Evolutionary conservation across 2,329 filamentous ascomycete genomes (phyloP).

Genomic region (Botrytis tulipae): DNA sequence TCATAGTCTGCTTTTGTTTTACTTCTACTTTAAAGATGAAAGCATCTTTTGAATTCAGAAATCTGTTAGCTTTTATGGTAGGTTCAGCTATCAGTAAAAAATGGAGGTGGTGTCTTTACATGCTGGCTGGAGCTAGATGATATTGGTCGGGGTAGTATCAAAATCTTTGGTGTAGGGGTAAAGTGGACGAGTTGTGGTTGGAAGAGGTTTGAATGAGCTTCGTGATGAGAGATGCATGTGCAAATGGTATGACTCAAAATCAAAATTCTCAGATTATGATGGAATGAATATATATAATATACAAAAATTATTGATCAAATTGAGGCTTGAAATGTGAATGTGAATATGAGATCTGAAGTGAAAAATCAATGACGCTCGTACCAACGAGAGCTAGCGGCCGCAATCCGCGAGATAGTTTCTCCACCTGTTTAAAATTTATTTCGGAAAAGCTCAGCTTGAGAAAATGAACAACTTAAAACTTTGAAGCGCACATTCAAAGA

Average conservation of each 20-base stretch:
- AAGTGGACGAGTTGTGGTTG: not conserved
- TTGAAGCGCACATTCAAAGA: not conserved
- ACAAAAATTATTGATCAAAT: not conserved
- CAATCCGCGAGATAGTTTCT: constrained; percentile 7
- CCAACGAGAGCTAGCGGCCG: not conserved
- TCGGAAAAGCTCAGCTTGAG: not conserved
- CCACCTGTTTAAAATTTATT: constrained; percentile 2
- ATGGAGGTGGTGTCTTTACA: not conserved
- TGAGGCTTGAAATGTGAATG: not conserved
- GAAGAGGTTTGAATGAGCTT: not conserved
- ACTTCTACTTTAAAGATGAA: not conserved
- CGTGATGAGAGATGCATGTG: not conserved
- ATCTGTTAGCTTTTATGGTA: not conserved
- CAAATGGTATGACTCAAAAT: not conserved
- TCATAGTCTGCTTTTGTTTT: not conserved
- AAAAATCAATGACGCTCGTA: not conserved
- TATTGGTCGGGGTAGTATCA: not conserved
- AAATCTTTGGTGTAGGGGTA: not conserved
- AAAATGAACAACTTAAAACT: not conserved
- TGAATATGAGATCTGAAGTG: not conserved
- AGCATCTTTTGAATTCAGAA: not conserved
- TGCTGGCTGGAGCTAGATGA: not conserved
- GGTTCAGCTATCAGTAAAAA: not conserved
- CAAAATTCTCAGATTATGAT: not conserved
- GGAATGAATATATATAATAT: not conserved